phyloP scores from a whole-genome alignment of 306 rosid genomes.

The Corylus avellana region DNA sequence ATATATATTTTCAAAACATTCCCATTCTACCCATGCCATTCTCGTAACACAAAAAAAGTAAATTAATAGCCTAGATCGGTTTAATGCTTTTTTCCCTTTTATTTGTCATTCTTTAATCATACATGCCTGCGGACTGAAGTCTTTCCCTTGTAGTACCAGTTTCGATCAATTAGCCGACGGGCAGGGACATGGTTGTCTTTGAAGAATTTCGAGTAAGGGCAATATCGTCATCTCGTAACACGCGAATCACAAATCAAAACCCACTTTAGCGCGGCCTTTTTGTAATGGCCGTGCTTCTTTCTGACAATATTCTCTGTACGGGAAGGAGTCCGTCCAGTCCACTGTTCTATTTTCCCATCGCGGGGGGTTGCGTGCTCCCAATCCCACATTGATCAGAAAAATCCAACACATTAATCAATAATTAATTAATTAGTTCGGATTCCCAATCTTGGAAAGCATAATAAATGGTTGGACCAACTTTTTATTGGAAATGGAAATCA shows the following conservation, averaged over 20 bases:
- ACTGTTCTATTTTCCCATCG: constrained; percentile 22
- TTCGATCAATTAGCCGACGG: neutral
- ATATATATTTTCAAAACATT: no score
- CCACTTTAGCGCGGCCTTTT: constrained; percentile 50
- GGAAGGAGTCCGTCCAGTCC: constrained; percentile 24
- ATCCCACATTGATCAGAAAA: constrained; percentile 26
- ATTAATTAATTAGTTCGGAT: constrained; percentile 7
- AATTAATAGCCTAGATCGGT: no score
- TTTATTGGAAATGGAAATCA: constrained; percentile 38
- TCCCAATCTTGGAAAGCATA: neutral
- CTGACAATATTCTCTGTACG: constrained; percentile 74
- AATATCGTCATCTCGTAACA: neutral
- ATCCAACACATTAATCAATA: constrained; percentile 24
- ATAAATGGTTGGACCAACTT: constrained; percentile 12
- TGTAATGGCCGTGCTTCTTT: constrained; percentile 3
- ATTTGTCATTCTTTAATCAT: no score
- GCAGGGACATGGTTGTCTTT: neutral
- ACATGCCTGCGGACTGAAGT: no score
- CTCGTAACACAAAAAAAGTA: no score
- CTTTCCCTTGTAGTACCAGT: no score
- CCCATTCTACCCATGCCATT: no score
- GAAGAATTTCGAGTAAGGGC: neutral
- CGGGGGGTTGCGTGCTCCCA: constrained; percentile 35
- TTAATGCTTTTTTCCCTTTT: no score
- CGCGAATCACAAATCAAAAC: constrained; percentile 34